Base-by-base conservation (phyloP, 75 land plant genomes). In the Pseudotsuga menziesii region DNA sequence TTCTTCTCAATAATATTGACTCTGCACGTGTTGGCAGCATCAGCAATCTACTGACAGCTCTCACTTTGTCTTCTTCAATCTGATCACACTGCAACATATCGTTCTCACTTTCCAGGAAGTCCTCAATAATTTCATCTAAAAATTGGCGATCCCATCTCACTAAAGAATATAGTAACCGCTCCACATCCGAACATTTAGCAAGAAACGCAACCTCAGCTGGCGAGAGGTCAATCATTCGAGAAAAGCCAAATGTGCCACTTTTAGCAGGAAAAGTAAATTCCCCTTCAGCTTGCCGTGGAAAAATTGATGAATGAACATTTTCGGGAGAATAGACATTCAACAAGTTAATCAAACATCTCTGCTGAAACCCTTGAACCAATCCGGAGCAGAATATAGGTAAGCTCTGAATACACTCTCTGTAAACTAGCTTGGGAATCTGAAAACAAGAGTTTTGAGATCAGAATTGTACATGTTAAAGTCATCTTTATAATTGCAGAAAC, bases 351-450 rank as follows among this genome's bases (percentile, higher is more conserved):
- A 94, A 61, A 76, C 79, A 83, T 81, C 80, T 93, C 61, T 80
- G 76, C n/a, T 58, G 23, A 61, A 93, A 35, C 12, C 89, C 93
- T 69, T 79, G 80, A 6, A 75, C 69, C 57, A 74, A 85, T 72
- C 83, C 78, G 52, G 88, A 87, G 57, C 81, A 82, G 55, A 56
- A 63, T 13, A 82, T 76, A 1, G 86, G 88, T 58, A 87, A 62
- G 64, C 79, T 77, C 25, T 77, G 83, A 61, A 81, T 75, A 29
- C 91, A 78, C 74, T 91, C 95, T 73, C 85, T 76, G 67, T 92
- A 83, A 29, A 97, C 76, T n/a, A 94, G 77, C 80, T 94, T 97
- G 64, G 99, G 99, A 26, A 97, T 74, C 98, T 96, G 91, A 57
- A 84, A 72, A 41, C 27, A 54, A 27, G 20, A 54, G 20, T 26